phyloP scores from a whole-genome alignment of 2,329 filamentous ascomycete species.

The Pseudogymnoascus sp. region DNA sequence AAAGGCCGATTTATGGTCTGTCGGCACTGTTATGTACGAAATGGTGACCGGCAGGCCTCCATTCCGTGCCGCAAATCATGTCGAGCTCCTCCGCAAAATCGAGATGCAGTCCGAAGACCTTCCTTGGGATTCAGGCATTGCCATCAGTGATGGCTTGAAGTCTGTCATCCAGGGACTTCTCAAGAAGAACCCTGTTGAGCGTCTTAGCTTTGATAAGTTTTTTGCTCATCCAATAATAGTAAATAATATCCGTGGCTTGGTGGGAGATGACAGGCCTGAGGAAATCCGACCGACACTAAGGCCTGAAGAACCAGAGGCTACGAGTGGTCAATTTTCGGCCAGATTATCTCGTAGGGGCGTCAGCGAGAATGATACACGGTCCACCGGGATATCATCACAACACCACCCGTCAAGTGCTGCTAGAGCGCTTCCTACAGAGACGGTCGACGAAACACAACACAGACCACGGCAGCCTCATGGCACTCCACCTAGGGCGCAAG shows the following conservation, averaged over 20 bases:
- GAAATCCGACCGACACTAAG: slow-evolving; percentile 16
- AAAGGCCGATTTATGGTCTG: slow-evolving; percentile 95
- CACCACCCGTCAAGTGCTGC: neutral
- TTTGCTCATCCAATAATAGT: slow-evolving; percentile 68
- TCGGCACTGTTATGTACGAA: slow-evolving; percentile 90
- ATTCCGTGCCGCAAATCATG: slow-evolving; percentile 87
- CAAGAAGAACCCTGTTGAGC: slow-evolving; percentile 76
- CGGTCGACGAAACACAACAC: slow-evolving; percentile 12
- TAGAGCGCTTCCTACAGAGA: slow-evolving; percentile 2
- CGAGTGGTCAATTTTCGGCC: slow-evolving; percentile 19
- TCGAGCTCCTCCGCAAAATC: slow-evolving; percentile 86
- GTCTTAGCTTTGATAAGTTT: slow-evolving; percentile 78
- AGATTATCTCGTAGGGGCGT: slow-evolving; percentile 14
- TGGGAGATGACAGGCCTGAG: slow-evolving; percentile 61
- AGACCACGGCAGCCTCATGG: slow-evolving; percentile 16
- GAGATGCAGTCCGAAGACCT: slow-evolving; percentile 79
- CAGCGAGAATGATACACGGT: slow-evolving; percentile 11
- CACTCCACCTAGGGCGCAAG: slow-evolving; percentile 15
- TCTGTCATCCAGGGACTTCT: slow-evolving; percentile 69
- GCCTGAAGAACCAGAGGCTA: slow-evolving; percentile 15
- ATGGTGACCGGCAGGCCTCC: slow-evolving; percentile 88
- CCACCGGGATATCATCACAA: slow-evolving; percentile 11
- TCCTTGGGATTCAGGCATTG: slow-evolving; percentile 50
- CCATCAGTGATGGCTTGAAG: slow-evolving; percentile 70
- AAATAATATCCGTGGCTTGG: slow-evolving; percentile 68